These are phyloP conservation scores for Heterobasidion occidentale DNA, from an alignment of 1,284 basidiomycete species.

Conservation along the genomic window DNA sequence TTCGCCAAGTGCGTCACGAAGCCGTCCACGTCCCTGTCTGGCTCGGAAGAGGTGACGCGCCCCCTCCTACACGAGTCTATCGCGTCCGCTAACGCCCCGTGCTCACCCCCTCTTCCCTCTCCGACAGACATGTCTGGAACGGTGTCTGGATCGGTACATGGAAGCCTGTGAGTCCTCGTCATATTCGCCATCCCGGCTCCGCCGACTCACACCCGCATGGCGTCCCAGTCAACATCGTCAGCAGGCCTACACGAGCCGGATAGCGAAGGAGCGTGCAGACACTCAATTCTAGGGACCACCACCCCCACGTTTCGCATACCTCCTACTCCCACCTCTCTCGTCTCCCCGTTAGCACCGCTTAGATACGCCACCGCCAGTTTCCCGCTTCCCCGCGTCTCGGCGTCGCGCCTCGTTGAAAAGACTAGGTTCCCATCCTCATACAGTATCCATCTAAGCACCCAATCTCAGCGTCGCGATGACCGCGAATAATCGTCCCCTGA, in stretches of 20 bases:
- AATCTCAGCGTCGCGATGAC: no score
- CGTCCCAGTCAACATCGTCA: constrained; percentile 63
- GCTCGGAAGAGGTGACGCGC: constrained; percentile 61
- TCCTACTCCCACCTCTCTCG: background rate
- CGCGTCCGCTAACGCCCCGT: background rate
- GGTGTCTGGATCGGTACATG: constrained; percentile 77
- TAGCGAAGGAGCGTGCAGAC: constrained; percentile 44
- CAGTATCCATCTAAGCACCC: no score
- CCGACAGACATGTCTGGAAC: constrained; percentile 59
- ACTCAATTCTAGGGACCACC: background rate
- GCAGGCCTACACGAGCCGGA: constrained; percentile 55
- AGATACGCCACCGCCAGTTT: background rate
- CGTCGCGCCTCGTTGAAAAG: no score
- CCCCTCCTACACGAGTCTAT: background rate
- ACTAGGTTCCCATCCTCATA: no score
- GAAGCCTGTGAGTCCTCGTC: constrained; percentile 65
- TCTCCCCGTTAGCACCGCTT: background rate
- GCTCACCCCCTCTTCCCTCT: background rate
- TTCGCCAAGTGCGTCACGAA: constrained; percentile 75
- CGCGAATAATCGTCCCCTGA: no score
- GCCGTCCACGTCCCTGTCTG: constrained; percentile 59
- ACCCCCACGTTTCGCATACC: no score
- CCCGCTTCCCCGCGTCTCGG: background rate
- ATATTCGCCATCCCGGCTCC: background rate
- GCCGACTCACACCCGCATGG: constrained; percentile 3